A percentile compares a stretch with the other conserved stretches of the same genome.
These are phyloP conservation scores for Echites panduratus DNA, from an alignment of 257 asterid genomes.

Conservation along the genomic window DNA sequence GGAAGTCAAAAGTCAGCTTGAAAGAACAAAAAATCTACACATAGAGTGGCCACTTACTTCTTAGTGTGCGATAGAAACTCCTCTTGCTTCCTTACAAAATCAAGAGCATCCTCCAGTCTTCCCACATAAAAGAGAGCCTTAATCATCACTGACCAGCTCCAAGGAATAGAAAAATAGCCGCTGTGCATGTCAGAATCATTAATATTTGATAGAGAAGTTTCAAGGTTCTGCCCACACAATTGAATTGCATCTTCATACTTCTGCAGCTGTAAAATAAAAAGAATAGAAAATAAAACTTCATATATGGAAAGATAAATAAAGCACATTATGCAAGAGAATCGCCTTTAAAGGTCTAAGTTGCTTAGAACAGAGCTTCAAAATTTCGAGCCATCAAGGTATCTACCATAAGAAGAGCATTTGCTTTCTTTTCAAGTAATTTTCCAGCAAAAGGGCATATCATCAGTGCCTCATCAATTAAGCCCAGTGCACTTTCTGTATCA, in stretches of 20 bases:
- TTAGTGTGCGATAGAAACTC: slow-evolving; percentile 35
- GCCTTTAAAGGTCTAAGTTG: not conserved
- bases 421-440: slow-evolving; percentile 70
- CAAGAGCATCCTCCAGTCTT: slow-evolving; percentile 76
- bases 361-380: slow-evolving; percentile 1
- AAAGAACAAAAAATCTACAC: not conserved
- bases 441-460: slow-evolving; percentile 62
- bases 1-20: not conserved
- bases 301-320: not conserved
- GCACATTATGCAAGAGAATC: not conserved
- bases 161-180: slow-evolving; percentile 48
- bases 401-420: slow-evolving; percentile 81
- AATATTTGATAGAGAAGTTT: slow-evolving; percentile 33
- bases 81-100: slow-evolving; percentile 70
- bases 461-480: slow-evolving; percentile 65
- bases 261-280: slow-evolving; percentile 55
- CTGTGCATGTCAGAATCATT: slow-evolving; percentile 41
- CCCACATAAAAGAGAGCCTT: slow-evolving; percentile 76
- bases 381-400: slow-evolving; percentile 24
- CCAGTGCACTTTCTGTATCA: slow-evolving; percentile 60
- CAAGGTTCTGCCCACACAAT: slow-evolving; percentile 61
- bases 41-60: slow-evolving; percentile 34
- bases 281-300: slow-evolving; percentile 16
- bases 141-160: slow-evolving; percentile 62
- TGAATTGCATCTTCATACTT: slow-evolving; percentile 75